phyloP scores from a whole-genome alignment of 441 rosid genomes.

The Jatropha podagrica region DNA sequence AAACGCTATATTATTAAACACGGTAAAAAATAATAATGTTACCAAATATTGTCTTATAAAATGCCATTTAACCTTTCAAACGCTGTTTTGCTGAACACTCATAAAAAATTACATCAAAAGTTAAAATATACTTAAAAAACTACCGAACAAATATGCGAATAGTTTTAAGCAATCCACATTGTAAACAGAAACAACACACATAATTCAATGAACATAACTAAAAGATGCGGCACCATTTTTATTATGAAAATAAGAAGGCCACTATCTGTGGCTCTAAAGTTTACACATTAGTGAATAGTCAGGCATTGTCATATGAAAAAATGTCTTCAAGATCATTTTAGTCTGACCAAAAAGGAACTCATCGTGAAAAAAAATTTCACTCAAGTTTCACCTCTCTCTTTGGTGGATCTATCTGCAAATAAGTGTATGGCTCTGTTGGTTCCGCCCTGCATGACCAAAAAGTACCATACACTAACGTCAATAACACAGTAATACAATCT shows the following conservation, averaged over 20 bases:
- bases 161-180: no score
- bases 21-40: no score
- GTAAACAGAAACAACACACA: no score
- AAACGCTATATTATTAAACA: no score
- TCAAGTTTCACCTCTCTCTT: constrained; percentile 75
- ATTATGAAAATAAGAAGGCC: background rate
- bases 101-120: no score
- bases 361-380: constrained; percentile 23
- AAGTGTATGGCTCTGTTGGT: constrained; percentile 79
- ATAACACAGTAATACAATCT: constrained; percentile 6
- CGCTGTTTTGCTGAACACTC: no score
- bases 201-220: background rate
- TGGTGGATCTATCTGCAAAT: constrained; percentile 84
- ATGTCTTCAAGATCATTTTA: background rate
- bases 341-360: background rate
- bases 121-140: no score
- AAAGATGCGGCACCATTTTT: background rate
- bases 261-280: background rate
- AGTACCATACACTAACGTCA: background rate
- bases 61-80: no score
- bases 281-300: background rate
- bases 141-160: no score
- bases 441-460: constrained; percentile 66
- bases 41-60: no score
- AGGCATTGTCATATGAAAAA: background rate